Conservation (phyloP, 1,139 yeast species). For the Candida sojae region DNA sequence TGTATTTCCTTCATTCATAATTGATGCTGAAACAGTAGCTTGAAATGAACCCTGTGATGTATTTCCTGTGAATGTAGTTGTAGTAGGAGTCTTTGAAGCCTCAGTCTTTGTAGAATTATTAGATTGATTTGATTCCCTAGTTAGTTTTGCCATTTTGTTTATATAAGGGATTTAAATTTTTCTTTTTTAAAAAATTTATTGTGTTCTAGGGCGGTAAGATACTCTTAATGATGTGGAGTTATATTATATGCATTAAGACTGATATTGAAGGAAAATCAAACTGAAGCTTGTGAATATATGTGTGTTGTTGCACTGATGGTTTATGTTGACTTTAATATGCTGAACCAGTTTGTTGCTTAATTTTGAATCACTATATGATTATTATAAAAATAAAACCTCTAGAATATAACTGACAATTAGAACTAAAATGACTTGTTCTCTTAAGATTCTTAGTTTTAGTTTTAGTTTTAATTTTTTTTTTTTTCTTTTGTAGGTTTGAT, state of each 20-base stretch:
- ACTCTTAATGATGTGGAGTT: no score
- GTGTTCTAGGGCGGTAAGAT: no score
- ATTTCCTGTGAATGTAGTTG: constrained; percentile 1
- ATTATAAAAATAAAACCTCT: no score
- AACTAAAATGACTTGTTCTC: background rate
- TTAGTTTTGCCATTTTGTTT: constrained; percentile 6
- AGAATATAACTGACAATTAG: background rate
- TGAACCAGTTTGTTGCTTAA: no score
- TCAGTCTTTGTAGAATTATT: background rate
- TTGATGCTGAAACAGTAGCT: constrained; percentile 4
- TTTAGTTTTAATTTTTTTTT: background rate
- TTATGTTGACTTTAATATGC: no score
- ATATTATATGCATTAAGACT: no score
- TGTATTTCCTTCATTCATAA: constrained; percentile 2
- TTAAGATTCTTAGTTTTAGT: background rate
- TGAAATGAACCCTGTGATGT: constrained; percentile 1
- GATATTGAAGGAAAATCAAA: no score
- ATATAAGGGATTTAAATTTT: background rate
- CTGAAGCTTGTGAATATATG: background rate
- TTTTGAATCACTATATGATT: no score
- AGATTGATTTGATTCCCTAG: background rate
- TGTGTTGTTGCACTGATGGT: background rate
- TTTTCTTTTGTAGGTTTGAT: background rate
- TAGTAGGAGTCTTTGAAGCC: background rate
- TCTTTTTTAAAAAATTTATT: background rate